Evolutionary conservation across 108 stramenopile species (phyloP).

Genomic region (Cyclostephanos tholiformis): DNA sequence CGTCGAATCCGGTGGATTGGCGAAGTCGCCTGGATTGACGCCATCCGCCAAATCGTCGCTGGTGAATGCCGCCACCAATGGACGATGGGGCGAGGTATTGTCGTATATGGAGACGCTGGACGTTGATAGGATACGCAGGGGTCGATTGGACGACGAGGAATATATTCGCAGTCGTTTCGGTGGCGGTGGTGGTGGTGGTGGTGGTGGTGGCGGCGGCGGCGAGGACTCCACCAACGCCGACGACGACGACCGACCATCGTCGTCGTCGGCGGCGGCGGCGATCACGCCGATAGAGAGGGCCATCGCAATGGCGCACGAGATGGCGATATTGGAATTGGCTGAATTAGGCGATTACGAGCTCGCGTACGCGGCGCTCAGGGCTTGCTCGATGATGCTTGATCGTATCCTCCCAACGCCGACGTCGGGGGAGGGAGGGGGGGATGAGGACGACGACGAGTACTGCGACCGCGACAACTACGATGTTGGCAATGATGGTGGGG

Average conservation of each 20-base stretch:
- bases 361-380: conserved; percentile 51
- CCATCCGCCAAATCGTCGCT: conserved; percentile 23
- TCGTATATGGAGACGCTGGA: conserved; percentile 45
- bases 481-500: background rate
- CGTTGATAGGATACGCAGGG: conserved; percentile 23
- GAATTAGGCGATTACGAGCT: conserved; percentile 52
- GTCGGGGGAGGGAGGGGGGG: conserved; percentile 3
- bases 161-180: background rate
- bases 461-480: background rate
- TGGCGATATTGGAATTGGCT: conserved; percentile 64
- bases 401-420: background rate
- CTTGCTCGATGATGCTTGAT: conserved; percentile 45
- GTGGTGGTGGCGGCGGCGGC: background rate
- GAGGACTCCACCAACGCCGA: conserved; percentile 4
- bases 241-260: conserved; percentile 4
- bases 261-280: background rate
- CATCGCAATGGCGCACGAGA: conserved; percentile 57
- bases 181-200: too few species aligned
- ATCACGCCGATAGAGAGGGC: conserved; percentile 28
- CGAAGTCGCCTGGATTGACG: conserved; percentile 32
- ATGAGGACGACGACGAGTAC: conserved; percentile 21
- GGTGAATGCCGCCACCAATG: conserved; percentile 32
- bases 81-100: conserved; percentile 71
- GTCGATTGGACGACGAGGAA: conserved; percentile 1
- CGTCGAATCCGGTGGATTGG: conserved; percentile 73